These are phyloP conservation scores for Penicillium simplicissimum DNA, from an alignment of 495 filamentous ascomycete genomes.

Conservation along the genomic window DNA sequence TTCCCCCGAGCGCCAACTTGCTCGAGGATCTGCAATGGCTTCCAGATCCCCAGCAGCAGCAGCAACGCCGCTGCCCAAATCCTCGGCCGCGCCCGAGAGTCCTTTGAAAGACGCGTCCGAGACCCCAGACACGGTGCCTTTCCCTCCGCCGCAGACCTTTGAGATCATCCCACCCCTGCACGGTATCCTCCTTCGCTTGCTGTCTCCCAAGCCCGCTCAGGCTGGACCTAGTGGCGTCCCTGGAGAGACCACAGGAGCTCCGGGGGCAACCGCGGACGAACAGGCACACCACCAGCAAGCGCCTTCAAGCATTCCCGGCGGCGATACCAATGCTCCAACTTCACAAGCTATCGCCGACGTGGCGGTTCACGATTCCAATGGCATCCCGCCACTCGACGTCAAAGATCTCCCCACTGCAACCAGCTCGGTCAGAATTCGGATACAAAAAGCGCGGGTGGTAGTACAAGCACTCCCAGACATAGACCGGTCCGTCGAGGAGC, in stretches of 20 bases:
- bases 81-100: conserved; percentile 43
- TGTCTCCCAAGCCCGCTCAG: conserved; percentile 36
- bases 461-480: conserved; percentile 74
- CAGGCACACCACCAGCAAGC: conserved; percentile 34
- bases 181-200: conserved; percentile 72
- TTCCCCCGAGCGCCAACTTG: conserved; percentile 19
- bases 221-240: conserved; percentile 21
- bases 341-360: conserved; percentile 31
- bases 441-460: conserved; percentile 71
- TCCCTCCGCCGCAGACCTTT: conserved; percentile 63
- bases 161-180: conserved; percentile 84
- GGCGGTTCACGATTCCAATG: conserved; percentile 30
- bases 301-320: conserved; percentile 19
- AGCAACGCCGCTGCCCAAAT: conserved; percentile 41
- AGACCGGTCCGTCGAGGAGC: conserved; percentile 68
- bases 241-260: conserved; percentile 27
- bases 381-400: conserved; percentile 57
- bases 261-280: conserved; percentile 24
- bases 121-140: conserved; percentile 50
- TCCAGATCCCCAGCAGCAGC: conserved; percentile 42
- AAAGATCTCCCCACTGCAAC: conserved; percentile 78
- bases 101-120: conserved; percentile 42
- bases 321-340: conserved; percentile 18
- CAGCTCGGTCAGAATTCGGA: conserved; percentile 72
- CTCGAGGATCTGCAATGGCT: conserved; percentile 32